Base-by-base conservation (phyloP, 169 alveolate genomes). In the Eimeria tenella region DNA sequence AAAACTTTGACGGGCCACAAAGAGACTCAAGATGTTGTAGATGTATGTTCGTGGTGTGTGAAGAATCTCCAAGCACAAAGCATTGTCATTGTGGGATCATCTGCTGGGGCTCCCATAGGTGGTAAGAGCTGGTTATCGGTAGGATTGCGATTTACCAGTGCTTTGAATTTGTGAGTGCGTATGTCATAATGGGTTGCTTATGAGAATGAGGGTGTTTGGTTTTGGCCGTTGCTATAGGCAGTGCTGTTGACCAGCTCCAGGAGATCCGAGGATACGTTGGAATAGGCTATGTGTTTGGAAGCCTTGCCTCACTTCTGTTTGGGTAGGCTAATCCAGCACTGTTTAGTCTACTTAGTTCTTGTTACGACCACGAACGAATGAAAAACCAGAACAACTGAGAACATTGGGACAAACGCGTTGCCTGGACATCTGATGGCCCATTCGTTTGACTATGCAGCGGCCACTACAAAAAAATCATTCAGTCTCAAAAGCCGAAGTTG, bases 31-130 rank as follows among this genome's bases (percentile, higher is more conserved):
- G 97, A 96, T 88, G 96, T 95, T 68, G 86, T 94, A 13, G 89
- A 96, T 4, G 93, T 87, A 5, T 96, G 97, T 23, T 49, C 84
- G 5, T 94, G 94, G 94, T 96, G 95, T 31, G 90, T 86, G 17
- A 83, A 79, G 75, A 6, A 77, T 7, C 92, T 93, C 50, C 49
- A 75, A 23, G 91, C 91, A 4, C 17, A 65, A 52, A 86, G 31
- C 19, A 88, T 96, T 50, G 74, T 96, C 74, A 94, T 96, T 56
- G 90, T 96, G 42, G 97, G 97, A n/a, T 95, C 97, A 5, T 96
- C 97, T 31, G 97, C 97, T 15, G 97, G 97, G 52, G 96, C 97
- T 21, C 95, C 97, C 19, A 95, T 96, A 55, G 96, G 96, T 13
- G 96, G 96, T 75, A 21, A 75, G 94, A 23, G 17, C 52, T 42